These are phyloP conservation scores for Tympanopsis confertula DNA, from an alignment of 2,329 filamentous ascomycete species.

Conservation along the genomic window DNA sequence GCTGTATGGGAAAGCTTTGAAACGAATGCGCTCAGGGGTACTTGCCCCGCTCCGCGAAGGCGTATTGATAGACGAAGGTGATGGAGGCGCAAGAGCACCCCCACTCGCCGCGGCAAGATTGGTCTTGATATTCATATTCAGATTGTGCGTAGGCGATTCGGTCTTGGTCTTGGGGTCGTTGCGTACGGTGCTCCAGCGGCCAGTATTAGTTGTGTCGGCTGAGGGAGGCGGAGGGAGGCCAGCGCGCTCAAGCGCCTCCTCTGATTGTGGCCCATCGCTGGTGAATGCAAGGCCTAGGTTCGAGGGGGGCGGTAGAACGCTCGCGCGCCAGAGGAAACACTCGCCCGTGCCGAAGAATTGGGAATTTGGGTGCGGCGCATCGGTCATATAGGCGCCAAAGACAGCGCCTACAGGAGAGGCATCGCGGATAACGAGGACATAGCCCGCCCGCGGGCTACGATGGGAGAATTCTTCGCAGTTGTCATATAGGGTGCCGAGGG, in stretches of 20 bases:
- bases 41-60: slow-evolving; percentile 16
- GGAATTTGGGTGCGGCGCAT: slow-evolving; percentile 47
- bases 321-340: slow-evolving; percentile 65
- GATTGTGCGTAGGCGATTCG: slow-evolving; percentile 2
- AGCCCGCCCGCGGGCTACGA: slow-evolving; percentile 45
- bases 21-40: slow-evolving; percentile 56
- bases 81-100: slow-evolving; percentile 2
- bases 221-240: slow-evolving; percentile 49
- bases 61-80: slow-evolving; percentile 5
- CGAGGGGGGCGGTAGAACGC: slow-evolving; percentile 33
- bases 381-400: slow-evolving; percentile 64
- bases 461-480: slow-evolving; percentile 36
- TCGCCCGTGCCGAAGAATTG: slow-evolving; percentile 67
- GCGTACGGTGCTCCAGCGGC: slow-evolving; percentile 46
- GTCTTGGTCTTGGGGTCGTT: slow-evolving; percentile 3
- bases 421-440: slow-evolving; percentile 47
- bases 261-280: background rate
- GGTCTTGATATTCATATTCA: background rate
- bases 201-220: slow-evolving; percentile 49
- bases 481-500: slow-evolving; percentile 58
- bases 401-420: slow-evolving; percentile 16
- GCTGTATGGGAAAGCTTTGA: slow-evolving; percentile 67
- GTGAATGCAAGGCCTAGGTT: background rate
- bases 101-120: too few species aligned
- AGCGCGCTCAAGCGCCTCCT: background rate